Evolutionary conservation across 352 stramenopile species (phyloP), one percentile per base, ranked within the genome.

Genomic region (Globisporangium irregulare): DNA sequence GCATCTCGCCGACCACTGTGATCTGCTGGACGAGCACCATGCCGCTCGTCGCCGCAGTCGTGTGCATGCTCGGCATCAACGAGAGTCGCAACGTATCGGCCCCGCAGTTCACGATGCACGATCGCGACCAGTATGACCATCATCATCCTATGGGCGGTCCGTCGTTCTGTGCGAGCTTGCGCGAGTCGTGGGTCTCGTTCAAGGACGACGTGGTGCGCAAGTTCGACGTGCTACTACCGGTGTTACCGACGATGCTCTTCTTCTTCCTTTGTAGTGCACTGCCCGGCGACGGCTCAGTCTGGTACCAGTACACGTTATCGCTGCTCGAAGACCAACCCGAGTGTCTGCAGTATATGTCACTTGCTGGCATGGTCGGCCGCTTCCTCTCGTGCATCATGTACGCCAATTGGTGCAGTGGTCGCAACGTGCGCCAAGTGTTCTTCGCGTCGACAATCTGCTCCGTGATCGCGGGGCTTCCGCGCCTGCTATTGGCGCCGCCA

Each of bases 301-400:
- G 87, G 87, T 93, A 92, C 69, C 87, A 94, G 75, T 94, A 94
- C 76, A 88, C 76, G 64, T 93, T 77, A 66, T 79, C 74, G 55
- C 68, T 94, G 48, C 77, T 93, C 0, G 67, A 69, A 20, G 71
- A 90, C 58, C 62, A 82, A 53, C 77, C 60, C 54, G 83, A 91
- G 69, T 94, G 87, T 68, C 32, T 92, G 55, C 87, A 94, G 71
- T 94, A 93, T 69, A 78, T 82, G 65, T 82, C 63, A 0, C 72
- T 94, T 12, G 82, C 79, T 0, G 84, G 80, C 43, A 92, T 89
- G 81, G 70, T 92, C 36, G 86, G 78, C 0, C 75, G 85, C 32
- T 89, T 94, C 69, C 38, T 92, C 1, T 90, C 83, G 57, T 94
- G 85, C 70, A 67, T 91, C 61, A 76, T 86, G 71, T 94, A 94